Evolutionary conservation across 495 filamentous ascomycete species (phyloP).

Genomic region (Penicillium ochrochloron): DNA sequence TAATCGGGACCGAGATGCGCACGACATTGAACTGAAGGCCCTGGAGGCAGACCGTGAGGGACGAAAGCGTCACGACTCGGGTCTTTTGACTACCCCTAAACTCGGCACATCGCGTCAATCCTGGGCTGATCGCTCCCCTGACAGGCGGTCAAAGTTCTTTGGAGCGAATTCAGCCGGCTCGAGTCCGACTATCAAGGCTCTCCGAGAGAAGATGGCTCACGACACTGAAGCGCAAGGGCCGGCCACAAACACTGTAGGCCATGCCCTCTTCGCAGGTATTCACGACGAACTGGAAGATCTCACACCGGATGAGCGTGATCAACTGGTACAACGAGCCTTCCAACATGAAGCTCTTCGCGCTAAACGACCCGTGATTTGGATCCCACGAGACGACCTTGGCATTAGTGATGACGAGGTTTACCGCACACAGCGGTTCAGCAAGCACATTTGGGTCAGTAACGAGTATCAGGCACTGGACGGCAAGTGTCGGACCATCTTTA

Average conservation of each 20-base stretch:
- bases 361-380: conserved; percentile 88
- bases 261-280: conserved; percentile 82
- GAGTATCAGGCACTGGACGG: conserved; percentile 85
- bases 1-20: conserved; percentile 43
- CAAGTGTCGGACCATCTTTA: conserved; percentile 84
- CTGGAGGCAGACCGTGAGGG: conserved; percentile 45
- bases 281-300: conserved; percentile 94
- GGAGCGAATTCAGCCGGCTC: conserved; percentile 36
- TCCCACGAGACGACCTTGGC: conserved; percentile 88
- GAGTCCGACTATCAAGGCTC: conserved; percentile 37
- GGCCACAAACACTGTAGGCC: conserved; percentile 59
- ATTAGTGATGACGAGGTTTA: conserved; percentile 89
- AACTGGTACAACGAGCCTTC: conserved; percentile 85
- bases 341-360: conserved; percentile 88
- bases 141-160: conserved; percentile 49
- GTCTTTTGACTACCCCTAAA: conserved; percentile 26
- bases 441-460: conserved; percentile 93
- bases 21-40: conserved; percentile 65
- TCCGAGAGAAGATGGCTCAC: conserved; percentile 45
- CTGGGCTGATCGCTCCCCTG: conserved; percentile 49
- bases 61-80: conserved; percentile 21
- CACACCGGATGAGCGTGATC: conserved; percentile 86
- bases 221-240: conserved; percentile 71
- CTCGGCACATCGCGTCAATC: conserved; percentile 36
- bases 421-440: conserved; percentile 74